phyloP scores from a whole-genome alignment of 345 rosid species.

The Euphorbia lathyris region DNA sequence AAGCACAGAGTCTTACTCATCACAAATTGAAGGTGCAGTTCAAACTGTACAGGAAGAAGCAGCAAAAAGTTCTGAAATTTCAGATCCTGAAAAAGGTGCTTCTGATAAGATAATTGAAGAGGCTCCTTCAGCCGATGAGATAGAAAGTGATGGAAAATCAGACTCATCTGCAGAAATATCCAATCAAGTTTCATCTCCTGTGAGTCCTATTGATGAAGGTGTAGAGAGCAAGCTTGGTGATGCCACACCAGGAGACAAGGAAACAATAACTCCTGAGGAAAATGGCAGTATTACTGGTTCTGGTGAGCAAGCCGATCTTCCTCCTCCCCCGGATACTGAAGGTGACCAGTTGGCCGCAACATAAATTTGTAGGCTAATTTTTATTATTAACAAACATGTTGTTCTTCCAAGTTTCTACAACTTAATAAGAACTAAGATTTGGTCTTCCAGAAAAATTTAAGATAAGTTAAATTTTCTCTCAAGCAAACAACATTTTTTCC shows the following conservation, averaged over 20 bases:
- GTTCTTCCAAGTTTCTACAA: too few species aligned
- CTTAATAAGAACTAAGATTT: neutral
- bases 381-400: neutral
- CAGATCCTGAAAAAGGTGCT: conserved; percentile 29
- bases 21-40: conserved; percentile 18
- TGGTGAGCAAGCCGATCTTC: conserved; percentile 28
- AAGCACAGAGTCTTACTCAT: conserved; percentile 12
- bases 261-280: conserved; percentile 33
- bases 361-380: neutral
- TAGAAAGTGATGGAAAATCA: conserved; percentile 18
- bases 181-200: conserved; percentile 39
- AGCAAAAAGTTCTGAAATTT: conserved; percentile 21
- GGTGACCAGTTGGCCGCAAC: conserved; percentile 4
- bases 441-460: neutral
- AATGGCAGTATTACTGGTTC: conserved; percentile 38
- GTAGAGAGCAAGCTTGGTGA: conserved; percentile 21
- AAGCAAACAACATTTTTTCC: neutral
- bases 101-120: conserved; percentile 25
- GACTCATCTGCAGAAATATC: conserved; percentile 35
- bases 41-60: conserved; percentile 16
- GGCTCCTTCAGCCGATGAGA: conserved; percentile 27
- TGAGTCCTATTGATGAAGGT: conserved; percentile 34
- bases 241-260: conserved; percentile 33
- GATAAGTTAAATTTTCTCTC: neutral
- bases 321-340: conserved; percentile 31